Base-by-base conservation (phyloP, 805 yeast species). In the Zygosaccharomyces gambellarensis region DNA sequence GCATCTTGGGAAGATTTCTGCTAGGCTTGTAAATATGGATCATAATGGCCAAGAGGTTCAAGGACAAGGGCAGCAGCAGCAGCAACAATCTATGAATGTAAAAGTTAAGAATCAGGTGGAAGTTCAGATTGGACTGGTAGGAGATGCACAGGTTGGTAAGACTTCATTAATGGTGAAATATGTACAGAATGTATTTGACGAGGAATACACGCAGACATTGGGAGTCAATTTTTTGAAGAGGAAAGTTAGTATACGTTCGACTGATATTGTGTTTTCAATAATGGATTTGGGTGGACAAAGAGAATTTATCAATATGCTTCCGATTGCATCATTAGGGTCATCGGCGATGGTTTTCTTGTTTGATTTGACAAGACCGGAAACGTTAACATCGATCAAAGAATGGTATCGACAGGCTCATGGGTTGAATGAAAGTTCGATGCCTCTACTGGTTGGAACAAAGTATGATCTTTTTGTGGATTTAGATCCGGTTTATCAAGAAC, bases 271-370 rank as follows among this genome's bases (percentile, higher is more conserved):
- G 32, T 92, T 92, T 64, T 83, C 94, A 21, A 84, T 92, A 29
- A 92, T 97, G 95, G 99, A 92, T 68, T 71, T 92, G 10, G 99
- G 99, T 22, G 99, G 99, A 1, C 96, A 90, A 60, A 79, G 87
- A 46, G 97, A 94, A 67, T 92, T 89, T 69, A 87, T 90, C 47
- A 92, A 92, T 65, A 92, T 92, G 99, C 73, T 94, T 36, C 96
- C 97, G 21, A 73, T 92, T 49, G 97, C 92, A 11, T 85, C 95
- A 12, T 82, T 85, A 55, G 97, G 90, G 53, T 94, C 98, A 0
- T 94, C 90, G 11, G 96, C 97, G 1, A 81, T 92, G 23, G 73
- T 92, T 39, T 90, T 90, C 60, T 82, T 87, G 83, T 92, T 86
- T 73, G 98, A 92, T 68, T 71, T 92, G 50, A 87, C 97, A 1